Evolutionary conservation across 805 yeast genomes (phyloP).

Genomic region (Sungouiozyma ichnusensis): DNA sequence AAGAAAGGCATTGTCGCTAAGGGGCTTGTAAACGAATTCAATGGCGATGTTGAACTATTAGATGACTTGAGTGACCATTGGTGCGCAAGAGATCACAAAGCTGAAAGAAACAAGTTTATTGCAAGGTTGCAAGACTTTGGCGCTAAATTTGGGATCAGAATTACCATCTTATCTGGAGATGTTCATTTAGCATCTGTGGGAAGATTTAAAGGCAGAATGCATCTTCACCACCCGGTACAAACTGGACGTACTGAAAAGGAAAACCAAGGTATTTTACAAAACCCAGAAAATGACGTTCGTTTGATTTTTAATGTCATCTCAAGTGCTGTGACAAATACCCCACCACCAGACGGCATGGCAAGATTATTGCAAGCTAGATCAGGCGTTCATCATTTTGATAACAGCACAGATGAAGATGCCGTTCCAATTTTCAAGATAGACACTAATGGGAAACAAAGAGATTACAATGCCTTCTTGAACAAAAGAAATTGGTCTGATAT

Average conservation of each 20-base stretch:
- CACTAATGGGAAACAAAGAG: conserved; percentile 43
- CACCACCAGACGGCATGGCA: conserved; percentile 88
- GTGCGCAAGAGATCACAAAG: conserved; percentile 83
- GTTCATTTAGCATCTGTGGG: conserved; percentile 87
- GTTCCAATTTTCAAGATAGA: conserved; percentile 60
- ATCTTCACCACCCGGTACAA: conserved; percentile 33
- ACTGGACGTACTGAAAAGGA: conserved; percentile 28
- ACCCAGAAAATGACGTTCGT: conserved; percentile 63
- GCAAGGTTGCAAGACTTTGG: conserved; percentile 56
- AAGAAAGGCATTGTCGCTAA: conserved; percentile 50
- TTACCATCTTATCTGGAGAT: conserved; percentile 86
- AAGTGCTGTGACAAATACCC: conserved; percentile 84
- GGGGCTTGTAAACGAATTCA: conserved; percentile 83
- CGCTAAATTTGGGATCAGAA: conserved; percentile 49
- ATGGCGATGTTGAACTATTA: conserved; percentile 80
- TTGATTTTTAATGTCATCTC: conserved; percentile 75
- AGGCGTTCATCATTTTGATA: conserved; percentile 55
- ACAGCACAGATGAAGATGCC: conserved; percentile 64
- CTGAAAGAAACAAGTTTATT: conserved; percentile 67
- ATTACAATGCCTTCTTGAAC: conserved; percentile 40
- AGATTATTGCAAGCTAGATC: conserved; percentile 57
- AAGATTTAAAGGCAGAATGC: conserved; percentile 50
- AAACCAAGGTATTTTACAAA: conserved; percentile 32
- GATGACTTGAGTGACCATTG: conserved; percentile 96
- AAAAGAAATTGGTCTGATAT: conserved; percentile 66